Evolutionary conservation across 495 filamentous ascomycete genomes (phyloP).

Genomic region (Sabuloglossum arenarium): DNA sequence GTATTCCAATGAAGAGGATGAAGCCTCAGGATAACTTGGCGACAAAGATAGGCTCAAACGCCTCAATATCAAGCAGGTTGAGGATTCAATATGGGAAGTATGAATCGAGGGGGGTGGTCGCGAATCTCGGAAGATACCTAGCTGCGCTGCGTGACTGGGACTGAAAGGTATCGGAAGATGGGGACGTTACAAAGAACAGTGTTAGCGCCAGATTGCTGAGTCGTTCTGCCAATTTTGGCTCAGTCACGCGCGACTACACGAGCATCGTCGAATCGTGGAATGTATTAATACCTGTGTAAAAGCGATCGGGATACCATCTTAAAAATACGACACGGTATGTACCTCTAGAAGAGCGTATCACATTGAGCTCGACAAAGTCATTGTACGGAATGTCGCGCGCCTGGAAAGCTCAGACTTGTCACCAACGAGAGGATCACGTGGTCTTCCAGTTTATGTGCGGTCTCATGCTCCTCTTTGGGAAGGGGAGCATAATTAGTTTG

Average conservation of each 20-base stretch:
- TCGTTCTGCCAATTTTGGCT: background rate
- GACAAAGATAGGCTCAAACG: background rate
- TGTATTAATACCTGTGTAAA: too few relatives aligned
- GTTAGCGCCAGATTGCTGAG: background rate
- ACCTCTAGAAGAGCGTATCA: too few relatives aligned
- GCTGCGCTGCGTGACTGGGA: background rate
- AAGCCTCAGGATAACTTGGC: background rate
- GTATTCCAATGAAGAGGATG: background rate
- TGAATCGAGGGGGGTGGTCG: background rate
- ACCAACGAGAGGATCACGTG: too few relatives aligned
- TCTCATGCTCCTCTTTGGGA: too few relatives aligned
- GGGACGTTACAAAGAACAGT: background rate
- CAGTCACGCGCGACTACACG: background rate
- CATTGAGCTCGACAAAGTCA: too few relatives aligned
- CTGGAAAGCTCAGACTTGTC: too few relatives aligned
- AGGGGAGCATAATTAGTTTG: background rate
- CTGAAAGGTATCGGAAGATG: background rate
- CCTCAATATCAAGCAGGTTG: background rate
- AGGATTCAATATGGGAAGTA: background rate
- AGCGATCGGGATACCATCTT: too few relatives aligned
- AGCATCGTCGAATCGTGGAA: too few relatives aligned
- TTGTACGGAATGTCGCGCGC: too few relatives aligned
- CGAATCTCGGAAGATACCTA: conserved; percentile 1
- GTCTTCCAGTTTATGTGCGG: too few relatives aligned
- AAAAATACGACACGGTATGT: too few relatives aligned